Conservation (phyloP, 73 alveolate species). For the Uronychia binucleata region DNA sequence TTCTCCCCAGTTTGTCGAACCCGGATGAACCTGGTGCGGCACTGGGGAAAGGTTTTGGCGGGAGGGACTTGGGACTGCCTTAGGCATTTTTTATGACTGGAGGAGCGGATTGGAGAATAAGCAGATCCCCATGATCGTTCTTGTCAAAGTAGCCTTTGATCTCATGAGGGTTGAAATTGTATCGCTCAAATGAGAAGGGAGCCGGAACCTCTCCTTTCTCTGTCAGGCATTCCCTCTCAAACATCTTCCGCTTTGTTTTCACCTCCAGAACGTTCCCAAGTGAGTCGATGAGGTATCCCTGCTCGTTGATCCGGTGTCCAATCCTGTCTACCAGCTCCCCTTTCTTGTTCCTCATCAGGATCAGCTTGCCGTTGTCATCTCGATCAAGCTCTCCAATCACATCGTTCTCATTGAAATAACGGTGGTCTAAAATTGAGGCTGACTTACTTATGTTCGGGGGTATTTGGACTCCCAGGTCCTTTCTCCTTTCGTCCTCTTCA, state of each 20-base stretch:
- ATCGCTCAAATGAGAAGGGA: slow-evolving; percentile 56
- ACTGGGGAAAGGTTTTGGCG: slow-evolving; percentile 1
- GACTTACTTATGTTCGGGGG: slow-evolving; percentile 24
- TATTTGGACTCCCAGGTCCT: slow-evolving; percentile 17
- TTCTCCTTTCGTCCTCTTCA: slow-evolving; percentile 18
- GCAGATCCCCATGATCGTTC: slow-evolving; percentile 21
- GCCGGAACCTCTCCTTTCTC: slow-evolving; percentile 61
- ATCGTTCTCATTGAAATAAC: slow-evolving; percentile 57
- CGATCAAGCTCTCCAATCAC: slow-evolving; percentile 54
- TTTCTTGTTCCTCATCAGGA: slow-evolving; percentile 1
- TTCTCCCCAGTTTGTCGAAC: slow-evolving; percentile 40
- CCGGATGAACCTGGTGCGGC: background rate
- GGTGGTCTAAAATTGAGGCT: slow-evolving; percentile 20
- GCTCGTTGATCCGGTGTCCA: slow-evolving; percentile 52
- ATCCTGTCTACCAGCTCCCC: slow-evolving; percentile 52
- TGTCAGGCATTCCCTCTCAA: slow-evolving; percentile 26
- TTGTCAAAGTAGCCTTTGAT: slow-evolving; percentile 51
- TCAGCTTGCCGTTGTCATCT: slow-evolving; percentile 56
- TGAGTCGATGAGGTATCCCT: slow-evolving; percentile 45
- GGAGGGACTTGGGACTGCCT: slow-evolving; percentile 7
- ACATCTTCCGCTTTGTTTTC: slow-evolving; percentile 38
- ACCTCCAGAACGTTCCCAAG: slow-evolving; percentile 52
- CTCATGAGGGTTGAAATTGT: slow-evolving; percentile 53
- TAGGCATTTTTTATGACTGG: background rate
- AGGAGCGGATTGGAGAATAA: background rate